These are phyloP conservation scores for Fusarium siculi DNA, from an alignment of 2,329 filamentous ascomycete species.

Conservation along the genomic window DNA sequence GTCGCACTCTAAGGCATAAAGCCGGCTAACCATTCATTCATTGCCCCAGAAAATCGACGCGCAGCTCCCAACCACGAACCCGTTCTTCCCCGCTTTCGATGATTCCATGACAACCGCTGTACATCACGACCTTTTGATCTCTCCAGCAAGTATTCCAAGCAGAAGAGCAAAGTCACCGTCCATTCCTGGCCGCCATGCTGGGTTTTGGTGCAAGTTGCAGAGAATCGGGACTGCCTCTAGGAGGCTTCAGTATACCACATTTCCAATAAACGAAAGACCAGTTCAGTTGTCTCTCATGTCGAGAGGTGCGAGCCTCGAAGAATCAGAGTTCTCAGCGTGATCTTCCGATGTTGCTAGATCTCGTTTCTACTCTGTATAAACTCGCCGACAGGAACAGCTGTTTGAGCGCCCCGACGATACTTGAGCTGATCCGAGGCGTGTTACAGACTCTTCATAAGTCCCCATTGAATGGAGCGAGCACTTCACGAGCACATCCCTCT, in stretches of 20 bases:
- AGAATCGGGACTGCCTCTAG: accelerated
- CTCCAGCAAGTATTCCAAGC: accelerated
- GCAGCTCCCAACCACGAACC: background rate
- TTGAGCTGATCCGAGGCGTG: accelerated
- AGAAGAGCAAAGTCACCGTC: too few species aligned
- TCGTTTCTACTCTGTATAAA: background rate
- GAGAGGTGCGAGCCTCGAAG: background rate
- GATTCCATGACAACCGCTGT: accelerated
- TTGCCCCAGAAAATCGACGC: accelerated
- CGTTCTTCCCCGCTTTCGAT: accelerated
- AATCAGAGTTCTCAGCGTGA: accelerated
- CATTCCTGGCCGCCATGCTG: accelerated
- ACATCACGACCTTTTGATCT: background rate
- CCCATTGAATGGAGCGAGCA: accelerated
- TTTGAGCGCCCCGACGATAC: accelerated
- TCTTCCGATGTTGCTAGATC: accelerated
- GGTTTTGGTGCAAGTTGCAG: accelerated
- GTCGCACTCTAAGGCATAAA: accelerated
- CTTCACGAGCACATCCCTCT: background rate
- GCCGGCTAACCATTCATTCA: background rate
- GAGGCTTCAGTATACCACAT: accelerated
- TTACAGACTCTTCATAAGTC: accelerated
- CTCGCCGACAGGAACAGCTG: background rate
- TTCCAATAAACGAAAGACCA: accelerated
- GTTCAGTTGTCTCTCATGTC: accelerated